phyloP scores from a whole-genome alignment of 108 stramenopile genomes.

The Fragilariopsis cylindrus region DNA sequence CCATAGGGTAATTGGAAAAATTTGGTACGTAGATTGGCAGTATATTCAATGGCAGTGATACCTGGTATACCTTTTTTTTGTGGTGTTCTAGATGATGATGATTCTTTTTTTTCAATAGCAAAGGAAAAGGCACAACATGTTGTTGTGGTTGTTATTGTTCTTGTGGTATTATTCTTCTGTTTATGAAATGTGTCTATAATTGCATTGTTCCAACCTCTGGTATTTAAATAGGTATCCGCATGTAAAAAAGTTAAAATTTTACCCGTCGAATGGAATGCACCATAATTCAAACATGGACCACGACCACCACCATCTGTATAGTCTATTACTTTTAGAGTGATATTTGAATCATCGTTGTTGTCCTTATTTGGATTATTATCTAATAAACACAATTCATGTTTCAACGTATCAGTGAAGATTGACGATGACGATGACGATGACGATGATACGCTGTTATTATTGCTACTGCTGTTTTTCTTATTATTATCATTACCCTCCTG shows the following conservation, averaged over 20 bases:
- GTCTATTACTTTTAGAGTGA: not conserved
- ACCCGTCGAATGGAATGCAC: constrained; percentile 62
- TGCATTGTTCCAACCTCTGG: constrained; percentile 50
- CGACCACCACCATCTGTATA: constrained; percentile 70
- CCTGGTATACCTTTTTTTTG: constrained; percentile 50
- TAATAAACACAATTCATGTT: too few species aligned
- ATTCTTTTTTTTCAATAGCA: constrained; percentile 52
- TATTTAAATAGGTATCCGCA: constrained; percentile 68
- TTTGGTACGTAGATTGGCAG: constrained; percentile 35
- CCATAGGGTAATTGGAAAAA: constrained; percentile 83
- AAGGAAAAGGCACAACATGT: constrained; percentile 73
- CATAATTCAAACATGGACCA: constrained; percentile 79
- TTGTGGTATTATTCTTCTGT: not conserved
- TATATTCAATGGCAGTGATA: constrained; percentile 56
- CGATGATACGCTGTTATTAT: too few species aligned
- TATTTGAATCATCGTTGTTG: too few species aligned
- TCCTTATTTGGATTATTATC: too few species aligned
- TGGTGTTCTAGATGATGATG: not conserved
- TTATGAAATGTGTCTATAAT: constrained; percentile 17
- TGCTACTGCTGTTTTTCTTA: too few species aligned
- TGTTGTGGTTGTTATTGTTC: constrained; percentile 17
- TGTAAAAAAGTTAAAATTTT: constrained; percentile 74
- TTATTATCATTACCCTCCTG: too few species aligned
- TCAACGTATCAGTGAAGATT: too few species aligned
- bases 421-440: too few species aligned